Percentiles rank a stretch among this genome's conserved stretches.
phyloP scores from a whole-genome alignment of 805 yeast species.

The Myxozyma vanderwaltii region DNA sequence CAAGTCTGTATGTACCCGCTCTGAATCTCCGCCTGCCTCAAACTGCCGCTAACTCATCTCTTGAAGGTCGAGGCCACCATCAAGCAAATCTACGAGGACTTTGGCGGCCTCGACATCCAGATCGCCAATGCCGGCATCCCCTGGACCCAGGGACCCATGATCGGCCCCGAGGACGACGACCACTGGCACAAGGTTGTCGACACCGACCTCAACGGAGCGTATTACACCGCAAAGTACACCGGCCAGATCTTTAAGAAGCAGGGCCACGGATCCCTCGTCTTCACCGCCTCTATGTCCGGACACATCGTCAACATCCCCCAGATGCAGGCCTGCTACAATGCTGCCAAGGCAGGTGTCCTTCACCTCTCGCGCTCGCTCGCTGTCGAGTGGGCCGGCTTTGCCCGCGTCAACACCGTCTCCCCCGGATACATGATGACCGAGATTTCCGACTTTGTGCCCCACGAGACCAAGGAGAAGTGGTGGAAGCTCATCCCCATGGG shows the following conservation, averaged over 20 bases:
- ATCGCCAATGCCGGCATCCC: constrained; percentile 91
- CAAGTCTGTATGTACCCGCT: constrained; percentile 37
- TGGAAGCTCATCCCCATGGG: constrained; percentile 57
- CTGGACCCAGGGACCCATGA: constrained; percentile 67
- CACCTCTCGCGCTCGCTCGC: constrained; percentile 79
- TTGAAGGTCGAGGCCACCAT: constrained; percentile 52
- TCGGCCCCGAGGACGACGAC: constrained; percentile 50
- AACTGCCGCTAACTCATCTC: background rate
- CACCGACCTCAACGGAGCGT: constrained; percentile 78
- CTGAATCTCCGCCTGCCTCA: too few relatives aligned
- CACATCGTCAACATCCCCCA: constrained; percentile 87
- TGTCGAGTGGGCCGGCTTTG: constrained; percentile 86
- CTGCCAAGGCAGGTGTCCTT: constrained; percentile 80
- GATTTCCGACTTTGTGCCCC: constrained; percentile 42
- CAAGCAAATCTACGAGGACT: constrained; percentile 59
- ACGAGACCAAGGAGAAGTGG: constrained; percentile 47
- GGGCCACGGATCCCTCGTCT: constrained; percentile 73
- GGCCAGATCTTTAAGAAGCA: constrained; percentile 76
- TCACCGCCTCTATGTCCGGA: constrained; percentile 89
- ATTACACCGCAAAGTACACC: constrained; percentile 69
- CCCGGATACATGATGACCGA: constrained; percentile 88
- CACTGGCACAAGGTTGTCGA: constrained; percentile 74
- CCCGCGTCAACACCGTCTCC: constrained; percentile 78
- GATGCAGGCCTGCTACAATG: constrained; percentile 81
- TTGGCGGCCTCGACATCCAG: constrained; percentile 78